phyloP scores from a whole-genome alignment of 108 stramenopile genomes.

The Thalassiosira profunda region DNA sequence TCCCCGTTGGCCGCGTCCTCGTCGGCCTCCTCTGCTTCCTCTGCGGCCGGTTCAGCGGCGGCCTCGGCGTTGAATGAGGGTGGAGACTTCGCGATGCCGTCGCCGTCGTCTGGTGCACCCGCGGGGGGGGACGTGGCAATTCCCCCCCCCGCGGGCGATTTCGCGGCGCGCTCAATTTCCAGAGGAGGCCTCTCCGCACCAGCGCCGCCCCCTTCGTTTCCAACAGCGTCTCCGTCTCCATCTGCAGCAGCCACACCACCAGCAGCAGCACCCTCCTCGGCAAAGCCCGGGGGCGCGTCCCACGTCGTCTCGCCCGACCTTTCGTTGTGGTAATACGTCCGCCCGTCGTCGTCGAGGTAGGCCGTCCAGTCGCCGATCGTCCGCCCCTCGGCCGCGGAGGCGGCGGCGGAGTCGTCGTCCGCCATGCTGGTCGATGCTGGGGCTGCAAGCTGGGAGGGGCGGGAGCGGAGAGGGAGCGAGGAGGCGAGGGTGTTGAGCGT shows the following conservation, averaged over 20 bases:
- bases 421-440: no score
- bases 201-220: background rate
- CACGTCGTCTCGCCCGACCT: conserved; percentile 72
- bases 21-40: conserved; percentile 21
- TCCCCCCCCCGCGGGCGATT: no score
- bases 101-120: conserved; percentile 1
- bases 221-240: background rate
- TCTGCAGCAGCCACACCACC: conserved; percentile 4
- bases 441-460: no score
- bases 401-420: background rate
- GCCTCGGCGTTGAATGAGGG: conserved; percentile 15
- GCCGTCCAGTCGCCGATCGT: conserved; percentile 43
- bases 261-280: no score
- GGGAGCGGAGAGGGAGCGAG: no score
- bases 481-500: no score
- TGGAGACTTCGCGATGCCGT: conserved; percentile 11
- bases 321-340: conserved; percentile 76
- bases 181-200: no score
- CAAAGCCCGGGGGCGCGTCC: conserved; percentile 67
- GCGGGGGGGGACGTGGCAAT: conserved; percentile 2
- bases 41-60: conserved; percentile 23
- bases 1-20: background rate
- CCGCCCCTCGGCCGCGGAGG: no score
- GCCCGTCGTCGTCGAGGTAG: conserved; percentile 40
- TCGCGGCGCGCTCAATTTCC: no score